phyloP scores from a whole-genome alignment of 208 protist species.

The Trypanosoma scelopori region DNA sequence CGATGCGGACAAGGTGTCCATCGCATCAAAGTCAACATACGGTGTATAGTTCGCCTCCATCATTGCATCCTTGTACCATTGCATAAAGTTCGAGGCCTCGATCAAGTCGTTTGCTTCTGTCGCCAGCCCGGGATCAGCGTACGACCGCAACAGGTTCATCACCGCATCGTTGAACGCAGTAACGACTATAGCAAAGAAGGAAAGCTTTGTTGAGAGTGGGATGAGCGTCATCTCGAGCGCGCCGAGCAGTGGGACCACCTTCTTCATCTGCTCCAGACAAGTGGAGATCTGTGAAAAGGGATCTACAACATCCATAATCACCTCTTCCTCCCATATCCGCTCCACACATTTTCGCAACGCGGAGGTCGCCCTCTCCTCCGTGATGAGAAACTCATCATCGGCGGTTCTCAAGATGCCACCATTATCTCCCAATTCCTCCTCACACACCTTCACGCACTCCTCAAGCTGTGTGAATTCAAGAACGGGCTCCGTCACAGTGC shows the following conservation, averaged over 20 bases:
- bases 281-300: constrained; percentile 65
- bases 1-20: constrained; percentile 64
- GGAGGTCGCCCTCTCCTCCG: constrained; percentile 41
- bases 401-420: constrained; percentile 43
- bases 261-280: constrained; percentile 88
- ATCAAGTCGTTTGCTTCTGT: constrained; percentile 72
- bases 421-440: constrained; percentile 45
- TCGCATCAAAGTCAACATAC: constrained; percentile 55
- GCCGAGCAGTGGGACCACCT: constrained; percentile 72
- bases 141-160: constrained; percentile 69
- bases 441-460: constrained; percentile 76
- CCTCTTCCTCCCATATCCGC: constrained; percentile 79
- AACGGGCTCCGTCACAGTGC: constrained; percentile 25
- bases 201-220: constrained; percentile 72
- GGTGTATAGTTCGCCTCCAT: constrained; percentile 57
- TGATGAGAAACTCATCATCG: constrained; percentile 61
- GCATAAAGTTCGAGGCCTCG: constrained; percentile 78
- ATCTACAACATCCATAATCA: constrained; percentile 81
- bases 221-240: constrained; percentile 83
- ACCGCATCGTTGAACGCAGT: constrained; percentile 67
- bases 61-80: constrained; percentile 87
- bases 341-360: constrained; percentile 59
- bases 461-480: constrained; percentile 63
- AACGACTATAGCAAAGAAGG: constrained; percentile 78
- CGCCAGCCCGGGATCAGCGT: constrained; percentile 47